phyloP scores from a whole-genome alignment of 495 filamentous ascomycete genomes.

The Penicillium tannophilum region DNA sequence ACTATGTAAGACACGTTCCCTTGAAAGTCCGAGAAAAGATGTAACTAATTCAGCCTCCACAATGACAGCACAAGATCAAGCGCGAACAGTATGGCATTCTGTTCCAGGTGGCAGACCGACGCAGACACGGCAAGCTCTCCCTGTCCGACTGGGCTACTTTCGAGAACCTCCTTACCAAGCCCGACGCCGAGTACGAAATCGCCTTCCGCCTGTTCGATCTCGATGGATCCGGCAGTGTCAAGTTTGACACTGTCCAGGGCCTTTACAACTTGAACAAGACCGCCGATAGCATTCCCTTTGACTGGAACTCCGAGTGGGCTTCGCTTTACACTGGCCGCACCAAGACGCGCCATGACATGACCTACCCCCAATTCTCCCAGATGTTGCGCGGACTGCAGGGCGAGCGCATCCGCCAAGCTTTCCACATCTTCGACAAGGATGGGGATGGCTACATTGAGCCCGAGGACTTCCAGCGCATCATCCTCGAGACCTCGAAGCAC shows the following conservation, averaged over 20 bases:
- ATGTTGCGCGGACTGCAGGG: conserved; percentile 96
- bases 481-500: conserved; percentile 88
- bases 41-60: neutral
- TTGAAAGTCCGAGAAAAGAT: neutral
- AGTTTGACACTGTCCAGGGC: conserved; percentile 80
- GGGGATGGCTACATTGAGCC: conserved; percentile 97
- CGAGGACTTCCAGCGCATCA: conserved; percentile 94
- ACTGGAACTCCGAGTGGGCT: conserved; percentile 98
- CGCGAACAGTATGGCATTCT: conserved; percentile 92
- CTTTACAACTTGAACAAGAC: conserved; percentile 83
- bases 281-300: conserved; percentile 80
- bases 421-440: conserved; percentile 87
- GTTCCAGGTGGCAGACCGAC: conserved; percentile 84
- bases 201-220: conserved; percentile 94
- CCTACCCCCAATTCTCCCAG: conserved; percentile 96
- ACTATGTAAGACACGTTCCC: conserved; percentile 72
- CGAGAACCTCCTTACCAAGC: conserved; percentile 88
- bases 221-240: conserved; percentile 77
- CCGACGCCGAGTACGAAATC: conserved; percentile 98
- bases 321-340: conserved; percentile 86
- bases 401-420: conserved; percentile 92
- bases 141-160: conserved; percentile 89
- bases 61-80: conserved; percentile 87
- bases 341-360: conserved; percentile 81
- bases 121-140: conserved; percentile 66